phyloP scores from a whole-genome alignment of 768 basidiomycete genomes.

The Trichaptum fuscoviolaceum region DNA sequence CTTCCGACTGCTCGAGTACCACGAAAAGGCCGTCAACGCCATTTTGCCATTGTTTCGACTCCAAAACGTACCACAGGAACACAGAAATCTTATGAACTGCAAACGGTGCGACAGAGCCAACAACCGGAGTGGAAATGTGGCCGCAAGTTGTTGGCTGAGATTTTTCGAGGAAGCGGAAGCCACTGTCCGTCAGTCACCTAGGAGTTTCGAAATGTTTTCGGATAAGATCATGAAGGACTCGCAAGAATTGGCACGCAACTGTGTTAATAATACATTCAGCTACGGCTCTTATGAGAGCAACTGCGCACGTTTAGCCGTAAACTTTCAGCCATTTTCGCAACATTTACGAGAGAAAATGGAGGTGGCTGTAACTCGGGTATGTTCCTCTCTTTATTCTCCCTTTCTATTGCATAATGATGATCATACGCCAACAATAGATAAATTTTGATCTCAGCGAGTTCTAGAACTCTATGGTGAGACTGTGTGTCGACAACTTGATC shows the following conservation, averaged over 20 bases:
- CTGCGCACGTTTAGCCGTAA: neutral
- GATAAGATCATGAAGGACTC: neutral
- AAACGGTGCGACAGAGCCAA: no score
- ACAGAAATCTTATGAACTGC: no score
- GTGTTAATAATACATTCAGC: neutral
- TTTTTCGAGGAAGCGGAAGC: neutral
- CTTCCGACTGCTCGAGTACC: neutral
- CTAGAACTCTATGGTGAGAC: neutral
- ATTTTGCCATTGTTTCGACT: neutral
- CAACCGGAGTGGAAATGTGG: no score
- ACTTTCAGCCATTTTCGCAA: neutral
- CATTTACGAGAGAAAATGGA: neutral
- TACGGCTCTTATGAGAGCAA: neutral
- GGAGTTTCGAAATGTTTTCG: neutral
- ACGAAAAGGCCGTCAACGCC: neutral
- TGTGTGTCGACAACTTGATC: no score
- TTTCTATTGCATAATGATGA: neutral
- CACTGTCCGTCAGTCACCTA: neutral
- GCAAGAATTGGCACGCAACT: neutral
- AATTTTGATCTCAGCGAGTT: neutral
- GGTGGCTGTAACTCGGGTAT: neutral
- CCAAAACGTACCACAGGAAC: neutral
- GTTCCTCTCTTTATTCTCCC: no score
- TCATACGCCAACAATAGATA: neutral
- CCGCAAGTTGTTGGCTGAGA: neutral